Evolutionary conservation across 192 early-diverging fungal species (phyloP).

Genomic region (Glomus cerebriforme): DNA sequence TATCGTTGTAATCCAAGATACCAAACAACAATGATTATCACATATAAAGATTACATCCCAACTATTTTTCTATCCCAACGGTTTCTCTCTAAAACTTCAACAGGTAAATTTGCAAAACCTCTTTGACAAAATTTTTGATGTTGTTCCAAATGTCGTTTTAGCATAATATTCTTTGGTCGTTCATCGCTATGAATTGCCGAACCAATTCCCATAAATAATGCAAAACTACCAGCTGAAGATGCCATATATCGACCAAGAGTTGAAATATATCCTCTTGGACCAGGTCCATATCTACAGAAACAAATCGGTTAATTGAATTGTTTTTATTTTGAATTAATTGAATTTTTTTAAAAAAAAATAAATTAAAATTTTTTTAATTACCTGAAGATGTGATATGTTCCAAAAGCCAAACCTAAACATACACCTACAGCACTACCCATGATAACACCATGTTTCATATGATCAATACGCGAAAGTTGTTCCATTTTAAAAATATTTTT

Average conservation of each 20-base stretch:
- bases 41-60: not conserved
- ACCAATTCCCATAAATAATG: constrained; percentile 74
- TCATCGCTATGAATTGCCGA: constrained; percentile 57
- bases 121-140: constrained; percentile 1
- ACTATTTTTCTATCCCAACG: constrained; percentile 15
- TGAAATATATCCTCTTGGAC: constrained; percentile 66
- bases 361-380: constrained; percentile 30
- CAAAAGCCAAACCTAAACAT: constrained; percentile 63
- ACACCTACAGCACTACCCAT: constrained; percentile 68
- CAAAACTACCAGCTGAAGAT: constrained; percentile 78
- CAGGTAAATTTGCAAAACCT: constrained; percentile 23
- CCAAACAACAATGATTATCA: not conserved
- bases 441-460: constrained; percentile 63
- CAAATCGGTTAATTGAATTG: not conserved
- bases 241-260: constrained; percentile 76
- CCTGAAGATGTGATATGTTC: constrained; percentile 52
- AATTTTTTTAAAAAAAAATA: not conserved
- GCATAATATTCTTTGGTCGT: constrained; percentile 12
- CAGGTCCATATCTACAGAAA: constrained; percentile 63
- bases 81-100: constrained; percentile 20
- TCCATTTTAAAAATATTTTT: constrained; percentile 34
- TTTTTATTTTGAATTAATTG: not conserved
- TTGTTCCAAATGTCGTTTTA: constrained; percentile 16
- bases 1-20: not conserved
- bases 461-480: constrained; percentile 51